These are phyloP conservation scores for Pseudocercospora ulei DNA, from an alignment of 2,329 filamentous ascomycete genomes.

Conservation along the genomic window DNA sequence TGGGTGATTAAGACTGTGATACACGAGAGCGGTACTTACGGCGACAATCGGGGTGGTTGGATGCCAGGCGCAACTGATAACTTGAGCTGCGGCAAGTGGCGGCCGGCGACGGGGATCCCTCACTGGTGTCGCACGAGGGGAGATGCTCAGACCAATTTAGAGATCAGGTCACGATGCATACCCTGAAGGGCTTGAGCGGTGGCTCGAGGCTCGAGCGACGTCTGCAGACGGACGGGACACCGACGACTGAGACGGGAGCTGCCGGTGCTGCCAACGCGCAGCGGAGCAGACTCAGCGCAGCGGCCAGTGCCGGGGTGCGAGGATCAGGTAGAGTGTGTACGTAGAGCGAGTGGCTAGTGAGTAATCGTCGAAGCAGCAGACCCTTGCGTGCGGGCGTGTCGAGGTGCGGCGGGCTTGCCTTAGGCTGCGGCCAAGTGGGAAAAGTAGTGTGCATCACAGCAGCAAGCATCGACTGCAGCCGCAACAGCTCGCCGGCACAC, in stretches of 20 bases:
- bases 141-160: constrained; percentile 20
- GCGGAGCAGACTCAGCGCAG: no score
- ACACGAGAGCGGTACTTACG: constrained; percentile 24
- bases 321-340: no score
- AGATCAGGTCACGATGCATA: constrained; percentile 20
- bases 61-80: constrained; percentile 22
- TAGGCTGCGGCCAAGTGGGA: constrained; percentile 2
- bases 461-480: not conserved
- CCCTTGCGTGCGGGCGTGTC: constrained; percentile 8
- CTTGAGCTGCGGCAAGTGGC: constrained; percentile 24
- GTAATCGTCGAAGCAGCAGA: constrained; percentile 14
- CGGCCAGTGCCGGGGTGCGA: no score
- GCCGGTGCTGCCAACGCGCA: constrained; percentile 13
- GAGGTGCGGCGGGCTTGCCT: no score
- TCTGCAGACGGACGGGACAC: constrained; percentile 6
- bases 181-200: constrained; percentile 11
- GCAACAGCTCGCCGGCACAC: no score
- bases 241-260: constrained; percentile 9
- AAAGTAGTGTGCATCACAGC: not conserved
- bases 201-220: constrained; percentile 15
- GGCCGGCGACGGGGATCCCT: constrained; percentile 24
- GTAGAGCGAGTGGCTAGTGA: no score
- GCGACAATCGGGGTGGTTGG: constrained; percentile 19
- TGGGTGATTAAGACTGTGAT: constrained; percentile 24
- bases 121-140: constrained; percentile 24